phyloP scores from a whole-genome alignment of 2,329 filamentous ascomycete genomes.

The Ceratocystis colombiana region DNA sequence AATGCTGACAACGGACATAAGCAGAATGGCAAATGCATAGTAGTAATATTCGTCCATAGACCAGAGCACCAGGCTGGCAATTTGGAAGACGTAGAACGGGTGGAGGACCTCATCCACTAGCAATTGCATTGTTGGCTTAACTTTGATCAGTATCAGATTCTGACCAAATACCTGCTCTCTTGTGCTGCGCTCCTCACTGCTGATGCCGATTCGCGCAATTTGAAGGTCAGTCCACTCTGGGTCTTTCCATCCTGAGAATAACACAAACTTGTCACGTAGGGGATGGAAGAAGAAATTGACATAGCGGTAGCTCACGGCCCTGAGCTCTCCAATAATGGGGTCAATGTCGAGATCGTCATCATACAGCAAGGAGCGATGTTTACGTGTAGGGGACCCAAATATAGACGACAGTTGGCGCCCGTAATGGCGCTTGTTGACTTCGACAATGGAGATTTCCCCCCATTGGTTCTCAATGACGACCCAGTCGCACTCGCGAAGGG shows the following conservation, averaged over 20 bases:
- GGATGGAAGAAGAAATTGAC: slow-evolving; percentile 89
- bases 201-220: slow-evolving; percentile 65
- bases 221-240: slow-evolving; percentile 74
- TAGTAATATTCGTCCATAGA: slow-evolving; percentile 96
- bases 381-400: slow-evolving; percentile 55
- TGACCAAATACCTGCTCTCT: slow-evolving; percentile 79
- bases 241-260: slow-evolving; percentile 89
- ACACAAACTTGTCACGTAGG: slow-evolving; percentile 73
- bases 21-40: slow-evolving; percentile 87
- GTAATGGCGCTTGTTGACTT: slow-evolving; percentile 48
- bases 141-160: slow-evolving; percentile 85
- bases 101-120: slow-evolving; percentile 92
- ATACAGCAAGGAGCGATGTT: slow-evolving; percentile 44
- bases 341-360: slow-evolving; percentile 62
- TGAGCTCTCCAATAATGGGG: slow-evolving; percentile 63
- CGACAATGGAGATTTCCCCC: slow-evolving; percentile 76
- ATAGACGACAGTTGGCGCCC: slow-evolving; percentile 49
- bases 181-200: slow-evolving; percentile 75
- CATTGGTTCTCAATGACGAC: slow-evolving; percentile 96
- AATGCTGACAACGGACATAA: slow-evolving; percentile 91
- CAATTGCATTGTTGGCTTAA: slow-evolving; percentile 74
- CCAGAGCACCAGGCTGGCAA: slow-evolving; percentile 89
- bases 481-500: slow-evolving; percentile 73
- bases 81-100: slow-evolving; percentile 92
- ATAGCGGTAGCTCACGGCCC: slow-evolving; percentile 83